Conservation (phyloP, 2,329 filamentous ascomycete species). For the Fusarium falciforme region DNA sequence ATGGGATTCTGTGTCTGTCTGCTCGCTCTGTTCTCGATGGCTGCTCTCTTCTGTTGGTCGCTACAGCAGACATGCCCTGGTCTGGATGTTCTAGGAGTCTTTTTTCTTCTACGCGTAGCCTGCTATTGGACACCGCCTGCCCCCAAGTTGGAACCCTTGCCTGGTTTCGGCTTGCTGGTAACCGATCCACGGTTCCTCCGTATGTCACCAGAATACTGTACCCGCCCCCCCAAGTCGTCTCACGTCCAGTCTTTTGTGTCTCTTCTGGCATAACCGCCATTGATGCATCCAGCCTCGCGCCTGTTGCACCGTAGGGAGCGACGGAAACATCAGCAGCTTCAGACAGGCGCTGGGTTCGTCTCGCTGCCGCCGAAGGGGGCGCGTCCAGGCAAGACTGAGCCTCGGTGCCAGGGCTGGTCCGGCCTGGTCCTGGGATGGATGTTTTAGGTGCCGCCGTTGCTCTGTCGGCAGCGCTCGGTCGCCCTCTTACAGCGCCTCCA, state of each 20-base stretch:
- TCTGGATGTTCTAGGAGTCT: conserved; percentile 13
- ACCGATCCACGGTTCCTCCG: conserved; percentile 24
- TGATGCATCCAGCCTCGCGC: conserved; percentile 10
- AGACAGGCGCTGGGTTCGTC: neutral
- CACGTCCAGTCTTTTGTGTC: conserved; percentile 9
- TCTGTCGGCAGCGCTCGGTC: conserved; percentile 35
- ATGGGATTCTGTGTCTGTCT: conserved; percentile 7
- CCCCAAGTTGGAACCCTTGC: conserved; percentile 6
- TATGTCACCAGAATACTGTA: conserved; percentile 2
- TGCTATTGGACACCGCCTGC: conserved; percentile 29
- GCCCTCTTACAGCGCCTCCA: conserved; percentile 26
- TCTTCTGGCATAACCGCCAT: conserved; percentile 8
- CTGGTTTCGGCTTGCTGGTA: conserved; percentile 22
- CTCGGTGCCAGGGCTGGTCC: neutral
- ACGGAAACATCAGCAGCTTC: conserved; percentile 23
- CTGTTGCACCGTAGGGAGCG: conserved; percentile 3
- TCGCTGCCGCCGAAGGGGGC: conserved; percentile 23
- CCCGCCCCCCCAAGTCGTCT: conserved; percentile 8
- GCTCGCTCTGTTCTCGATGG: conserved; percentile 1
- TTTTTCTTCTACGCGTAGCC: neutral
- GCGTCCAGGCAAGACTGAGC: neutral
- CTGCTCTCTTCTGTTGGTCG: neutral
- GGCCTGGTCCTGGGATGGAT: neutral
- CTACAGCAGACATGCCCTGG: conserved; percentile 5
- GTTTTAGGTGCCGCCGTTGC: conserved; percentile 41